Percentiles rank a stretch among this genome's conserved stretches.
Evolutionary conservation across 2,329 filamentous ascomycete genomes (phyloP).

Genomic region (Colletotrichum liaoningense): DNA sequence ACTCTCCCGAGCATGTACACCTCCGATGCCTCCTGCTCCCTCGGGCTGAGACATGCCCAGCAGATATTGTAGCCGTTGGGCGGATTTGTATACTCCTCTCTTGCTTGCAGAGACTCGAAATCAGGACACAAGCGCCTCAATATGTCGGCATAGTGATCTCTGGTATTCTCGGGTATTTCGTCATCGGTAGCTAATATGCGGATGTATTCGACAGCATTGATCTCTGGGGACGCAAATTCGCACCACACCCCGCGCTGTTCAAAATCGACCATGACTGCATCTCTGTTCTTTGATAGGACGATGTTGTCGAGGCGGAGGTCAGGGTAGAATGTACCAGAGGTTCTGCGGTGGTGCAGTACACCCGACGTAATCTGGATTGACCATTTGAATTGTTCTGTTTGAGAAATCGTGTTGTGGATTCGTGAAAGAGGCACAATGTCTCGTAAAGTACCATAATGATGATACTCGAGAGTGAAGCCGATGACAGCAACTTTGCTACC

Average conservation of each 20-base stretch:
- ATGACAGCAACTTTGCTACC: conserved; percentile 66
- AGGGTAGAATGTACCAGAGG: conserved; percentile 63
- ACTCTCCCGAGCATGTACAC: conserved; percentile 73
- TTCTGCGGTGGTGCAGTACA: conserved; percentile 60
- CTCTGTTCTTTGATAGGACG: conserved; percentile 58
- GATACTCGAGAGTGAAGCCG: conserved; percentile 68
- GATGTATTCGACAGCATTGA: conserved; percentile 69
- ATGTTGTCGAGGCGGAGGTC: conserved; percentile 71
- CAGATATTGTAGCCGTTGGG: conserved; percentile 64
- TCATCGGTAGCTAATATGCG: conserved; percentile 64
- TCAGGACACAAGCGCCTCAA: conserved; percentile 57
- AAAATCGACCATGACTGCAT: conserved; percentile 70
- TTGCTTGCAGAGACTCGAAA: conserved; percentile 55
- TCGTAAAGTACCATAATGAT: conserved; percentile 65
- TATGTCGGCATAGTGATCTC: conserved; percentile 52
- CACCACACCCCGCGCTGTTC: conserved; percentile 73
- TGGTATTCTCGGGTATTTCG: conserved; percentile 53
- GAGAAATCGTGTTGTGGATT: conserved; percentile 55
- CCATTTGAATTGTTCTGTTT: conserved; percentile 63
- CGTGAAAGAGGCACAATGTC: conserved; percentile 65
- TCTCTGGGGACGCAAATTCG: conserved; percentile 70
- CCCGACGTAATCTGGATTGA: conserved; percentile 63
- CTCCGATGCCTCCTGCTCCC: conserved; percentile 67
- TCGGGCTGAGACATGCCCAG: conserved; percentile 63
- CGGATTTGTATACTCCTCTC: conserved; percentile 61